Base-by-base conservation (phyloP, 1,139 yeast genomes). In the Kodamaea fungicola region DNA sequence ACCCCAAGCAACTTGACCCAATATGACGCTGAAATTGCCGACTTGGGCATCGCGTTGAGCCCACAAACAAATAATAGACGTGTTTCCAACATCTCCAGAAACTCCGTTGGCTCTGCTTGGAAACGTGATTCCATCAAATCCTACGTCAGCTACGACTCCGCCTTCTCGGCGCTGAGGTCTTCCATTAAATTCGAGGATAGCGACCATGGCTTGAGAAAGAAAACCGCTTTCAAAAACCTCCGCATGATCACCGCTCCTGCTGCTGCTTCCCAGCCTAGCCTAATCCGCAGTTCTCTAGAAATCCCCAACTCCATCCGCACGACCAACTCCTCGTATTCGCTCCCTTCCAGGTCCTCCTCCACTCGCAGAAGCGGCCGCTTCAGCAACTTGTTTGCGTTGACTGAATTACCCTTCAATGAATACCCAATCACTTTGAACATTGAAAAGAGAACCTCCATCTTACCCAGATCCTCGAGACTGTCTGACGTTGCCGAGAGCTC, bases 81-180 rank as follows among this genome's bases (percentile, higher is more conserved):
- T 32, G 38, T 55, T 22, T 63, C 71, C 1, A 42, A 39, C 8
- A 38, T 47, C 8, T 51, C 59, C 24, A 44, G 56, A 35, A 64
- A 41, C 22, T 59, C 70, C 2, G 46, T 57, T 6, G 53, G 54
- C 23, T 62, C 72, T 5, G 45, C 51, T 1, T 50, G 60, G 39
- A 59, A 49, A 40, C 49, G 68, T 38, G 67, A 67, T 31, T 74
- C 80, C 1, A 48, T 55, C 2, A 71, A 69, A 45, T 76, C 82
- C 1, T 77, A 77, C 45, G 43, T 76, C 31, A 74, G 79, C 42
- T 77, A 77, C 44, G 82, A 77, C 50, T 74, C 81, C 1, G 79
- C 74, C 3, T 63, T 73, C 37, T 74, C 80, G 1, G 49, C 59
- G 8, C 57, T 66, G 6, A 57, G 62, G 35, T 57, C 52, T 2